Evolutionary conservation across 352 stramenopile species (phyloP), one percentile per base, ranked within the genome.

Genomic region (Phytophthora cryptogea): DNA sequence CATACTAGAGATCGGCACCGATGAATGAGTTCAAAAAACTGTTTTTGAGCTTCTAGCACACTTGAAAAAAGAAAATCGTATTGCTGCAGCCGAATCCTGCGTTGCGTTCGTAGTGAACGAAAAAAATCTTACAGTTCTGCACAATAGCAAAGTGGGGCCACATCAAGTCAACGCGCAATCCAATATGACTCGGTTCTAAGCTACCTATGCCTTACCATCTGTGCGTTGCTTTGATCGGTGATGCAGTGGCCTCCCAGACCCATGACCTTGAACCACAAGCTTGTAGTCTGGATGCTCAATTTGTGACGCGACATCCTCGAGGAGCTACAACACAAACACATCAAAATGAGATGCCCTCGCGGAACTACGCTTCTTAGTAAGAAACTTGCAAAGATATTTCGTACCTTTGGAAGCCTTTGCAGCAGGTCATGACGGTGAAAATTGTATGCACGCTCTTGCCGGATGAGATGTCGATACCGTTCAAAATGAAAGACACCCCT

Each of bases 381-480:
- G 26, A 43, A 14, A n/a, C 5, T 27, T 17, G 27, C 44, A 4
- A 16, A 27, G 20, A 45, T 26, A 27, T 44, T 33, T 51, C 70
- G 23, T 72, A 93, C 83, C 54, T 76, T 78, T 2, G 81, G 79
- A 53, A 93, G 60, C 28, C 71, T 59, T 17, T 86, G 57, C 27
- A 87, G 43, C 3, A 76, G 54, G 31, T 83, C 70, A 44, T 86
- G 70, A 1, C 81, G 71, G 31, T 76, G 70, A 5, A 26, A 47
- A 55, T 88, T 88, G 63, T 89, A 86, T 16, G 48, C 58, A 17
- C 71, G 73, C 43, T 93, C 81, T 33, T 84, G 83, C 13, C 75
- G 76, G 41, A 90, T 79, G 32, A 79, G 54, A 39, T 81, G 70
- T 4, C 74, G 72, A 63, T 89, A 89, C 11, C 79, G 71, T 20